These are phyloP conservation scores for Ceratonia siliqua DNA, from an alignment of 306 rosid genomes.

Conservation along the genomic window DNA sequence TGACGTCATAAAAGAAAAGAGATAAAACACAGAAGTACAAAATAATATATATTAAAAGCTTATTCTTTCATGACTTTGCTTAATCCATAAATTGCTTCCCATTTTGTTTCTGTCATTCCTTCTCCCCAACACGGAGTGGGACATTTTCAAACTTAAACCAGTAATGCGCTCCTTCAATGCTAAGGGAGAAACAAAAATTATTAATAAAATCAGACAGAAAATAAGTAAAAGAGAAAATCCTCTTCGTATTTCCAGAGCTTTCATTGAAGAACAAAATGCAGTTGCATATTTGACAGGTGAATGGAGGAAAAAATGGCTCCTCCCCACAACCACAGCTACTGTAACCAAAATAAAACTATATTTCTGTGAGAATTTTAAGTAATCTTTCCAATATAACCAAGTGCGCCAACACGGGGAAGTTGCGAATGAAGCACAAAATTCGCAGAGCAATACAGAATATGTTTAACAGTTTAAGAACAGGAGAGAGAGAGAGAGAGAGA, in stretches of 20 bases:
- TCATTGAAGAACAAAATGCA: neutral
- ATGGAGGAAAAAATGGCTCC: neutral
- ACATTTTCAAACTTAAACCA: neutral
- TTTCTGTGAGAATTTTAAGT: neutral
- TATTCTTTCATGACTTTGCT: neutral
- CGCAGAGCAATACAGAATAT: neutral
- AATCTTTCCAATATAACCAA: neutral
- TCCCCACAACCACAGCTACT: neutral
- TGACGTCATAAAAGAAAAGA: neutral
- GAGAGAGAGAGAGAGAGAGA: neutral
- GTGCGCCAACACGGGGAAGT: neutral
- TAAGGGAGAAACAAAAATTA: neutral
- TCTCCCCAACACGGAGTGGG: neutral
- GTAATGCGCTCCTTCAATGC: neutral
- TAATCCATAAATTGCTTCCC: neutral
- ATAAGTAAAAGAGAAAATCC: neutral
- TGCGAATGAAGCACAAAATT: neutral
- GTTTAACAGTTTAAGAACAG: too few species aligned
- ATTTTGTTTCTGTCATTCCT: neutral
- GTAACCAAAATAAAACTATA: neutral
- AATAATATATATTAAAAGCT: constrained; percentile 1
- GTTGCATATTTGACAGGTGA: neutral
- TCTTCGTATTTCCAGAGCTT: neutral
- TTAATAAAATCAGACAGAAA: too few species aligned
- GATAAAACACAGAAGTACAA: neutral